A percentile compares a stretch with the other conserved stretches of the same genome.
Evolutionary conservation across 2,329 filamentous ascomycete genomes (phyloP).

Genomic region (Diplodia sapinea): DNA sequence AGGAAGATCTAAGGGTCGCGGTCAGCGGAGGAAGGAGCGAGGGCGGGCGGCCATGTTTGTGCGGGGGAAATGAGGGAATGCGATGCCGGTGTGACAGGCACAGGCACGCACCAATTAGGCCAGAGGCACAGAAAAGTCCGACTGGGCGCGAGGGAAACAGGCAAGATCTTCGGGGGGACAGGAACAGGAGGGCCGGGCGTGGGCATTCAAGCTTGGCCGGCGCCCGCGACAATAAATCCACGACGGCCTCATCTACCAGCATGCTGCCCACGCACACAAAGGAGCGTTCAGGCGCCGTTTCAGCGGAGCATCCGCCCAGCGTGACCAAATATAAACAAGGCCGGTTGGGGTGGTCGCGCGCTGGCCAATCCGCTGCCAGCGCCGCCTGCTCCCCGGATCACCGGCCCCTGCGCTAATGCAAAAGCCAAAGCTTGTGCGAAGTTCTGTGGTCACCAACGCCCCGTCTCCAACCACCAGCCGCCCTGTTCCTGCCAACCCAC

Average conservation of each 20-base stretch:
- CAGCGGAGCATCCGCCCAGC: conserved; percentile 6
- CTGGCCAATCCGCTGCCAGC: conserved; percentile 4
- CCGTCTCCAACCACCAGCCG: not conserved
- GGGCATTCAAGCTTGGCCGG: conserved; percentile 21
- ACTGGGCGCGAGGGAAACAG: conserved; percentile 8
- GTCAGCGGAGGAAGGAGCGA: conserved; percentile 1
- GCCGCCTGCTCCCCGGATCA: conserved; percentile 18
- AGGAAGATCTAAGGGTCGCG: conserved; percentile 3
- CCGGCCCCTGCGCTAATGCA: conserved; percentile 9
- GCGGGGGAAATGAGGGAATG: conserved; percentile 28
- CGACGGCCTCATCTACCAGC: conserved; percentile 12
- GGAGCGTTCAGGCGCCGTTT: conserved; percentile 4
- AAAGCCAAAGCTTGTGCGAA: conserved; percentile 16
- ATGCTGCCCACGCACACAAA: conserved; percentile 7
- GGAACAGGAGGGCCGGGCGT: not conserved
- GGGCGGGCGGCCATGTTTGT: not conserved
- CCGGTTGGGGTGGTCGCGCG: not conserved
- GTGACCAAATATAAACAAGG: conserved; percentile 20
- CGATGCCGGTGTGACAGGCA: conserved; percentile 18
- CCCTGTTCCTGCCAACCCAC: conserved; percentile 10
- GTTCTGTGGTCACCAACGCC: conserved; percentile 9
- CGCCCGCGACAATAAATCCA: conserved; percentile 14
- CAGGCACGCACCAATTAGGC: conserved; percentile 9
- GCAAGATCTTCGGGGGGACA: conserved; percentile 15
- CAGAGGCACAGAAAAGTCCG: conserved; percentile 1